Base-by-base conservation (phyloP, 768 basidiomycete genomes). In the Leccinum boreale region DNA sequence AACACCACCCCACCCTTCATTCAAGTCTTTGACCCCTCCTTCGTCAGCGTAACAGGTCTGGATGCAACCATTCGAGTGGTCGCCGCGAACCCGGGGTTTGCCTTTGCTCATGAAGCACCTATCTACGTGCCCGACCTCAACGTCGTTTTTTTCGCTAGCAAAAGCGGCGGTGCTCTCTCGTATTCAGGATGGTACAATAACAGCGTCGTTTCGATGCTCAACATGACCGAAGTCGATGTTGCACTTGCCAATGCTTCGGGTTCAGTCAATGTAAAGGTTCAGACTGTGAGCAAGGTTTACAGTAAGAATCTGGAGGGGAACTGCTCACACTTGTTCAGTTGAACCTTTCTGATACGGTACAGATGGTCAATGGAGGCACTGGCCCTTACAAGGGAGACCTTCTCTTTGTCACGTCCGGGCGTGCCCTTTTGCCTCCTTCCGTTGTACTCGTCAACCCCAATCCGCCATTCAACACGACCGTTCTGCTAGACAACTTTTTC, bases 61-160 rank as follows among this genome's bases (percentile, higher is more conserved):
- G 72, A 74, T 24, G 83, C 89, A 6, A 79, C 79, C 0, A 79
- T 92, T 50, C 78, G 80, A 4, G 69, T 81, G 58, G 81, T 93
- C 49, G 83, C 84, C 0, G 79, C 80, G 8, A 82, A 84, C 57
- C 78, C 79, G 3, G 81, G 78, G 4, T 86, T 85, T 68, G 85
- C 85, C 3, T 84, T 90, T 60, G 89, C 89, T 17, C 90, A 92
- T 66, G 91, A 93, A 72, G 90, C 87, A 3, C 87, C 88, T 0
- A 76, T 91, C 2, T 90, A 84, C 70, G 74, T 82, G 31, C 73
- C 84, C 5, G 78, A 76, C n/a, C 85, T 84, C n/a, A 81, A 90
- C 63, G 83, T 86, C 60, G 76, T 92, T 2, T 86, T 84, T 74
- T 92, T 92, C 65, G 78, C 81, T 5, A 86, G 85, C 70, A 89